These are phyloP conservation scores for Aspergillus pseudonomiae DNA, from an alignment of 2,329 filamentous ascomycete genomes.

Conservation along the genomic window DNA sequence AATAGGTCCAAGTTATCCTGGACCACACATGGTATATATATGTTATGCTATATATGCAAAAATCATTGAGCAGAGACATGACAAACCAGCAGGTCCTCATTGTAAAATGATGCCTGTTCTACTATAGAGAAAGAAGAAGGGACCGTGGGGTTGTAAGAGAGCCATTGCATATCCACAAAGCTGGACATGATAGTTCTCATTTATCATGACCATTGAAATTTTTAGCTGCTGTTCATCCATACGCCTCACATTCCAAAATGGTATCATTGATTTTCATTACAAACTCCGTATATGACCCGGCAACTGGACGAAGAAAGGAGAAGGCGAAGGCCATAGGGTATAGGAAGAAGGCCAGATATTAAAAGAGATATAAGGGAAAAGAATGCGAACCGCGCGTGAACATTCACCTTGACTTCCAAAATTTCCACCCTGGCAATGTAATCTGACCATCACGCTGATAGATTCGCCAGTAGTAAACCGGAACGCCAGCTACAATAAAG, in stretches of 20 bases:
- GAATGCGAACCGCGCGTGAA: slow-evolving; percentile 1
- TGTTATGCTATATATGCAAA: background rate
- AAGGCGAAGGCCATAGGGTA: background rate
- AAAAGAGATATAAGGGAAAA: slow-evolving; percentile 6
- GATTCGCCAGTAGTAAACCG: slow-evolving; percentile 87
- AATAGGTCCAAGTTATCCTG: background rate
- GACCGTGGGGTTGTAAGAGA: background rate
- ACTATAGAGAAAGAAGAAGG: background rate
- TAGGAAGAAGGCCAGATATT: background rate
- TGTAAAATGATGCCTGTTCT: background rate
- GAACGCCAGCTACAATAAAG: slow-evolving; percentile 81
- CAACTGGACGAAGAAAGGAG: background rate
- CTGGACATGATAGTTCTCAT: background rate
- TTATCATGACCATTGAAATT: background rate
- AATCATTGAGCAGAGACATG: background rate
- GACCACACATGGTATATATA: background rate
- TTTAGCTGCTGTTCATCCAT: background rate
- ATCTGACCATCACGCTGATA: slow-evolving; percentile 60
- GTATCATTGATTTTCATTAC: background rate
- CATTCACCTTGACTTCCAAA: slow-evolving; percentile 41
- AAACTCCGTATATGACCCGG: background rate
- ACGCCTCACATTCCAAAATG: background rate
- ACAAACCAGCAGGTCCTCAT: background rate
- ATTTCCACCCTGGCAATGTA: slow-evolving; percentile 43
- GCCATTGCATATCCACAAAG: background rate